Base-by-base conservation (phyloP, 2,329 filamentous ascomycete species). In the Calonectria multiphialidica region DNA sequence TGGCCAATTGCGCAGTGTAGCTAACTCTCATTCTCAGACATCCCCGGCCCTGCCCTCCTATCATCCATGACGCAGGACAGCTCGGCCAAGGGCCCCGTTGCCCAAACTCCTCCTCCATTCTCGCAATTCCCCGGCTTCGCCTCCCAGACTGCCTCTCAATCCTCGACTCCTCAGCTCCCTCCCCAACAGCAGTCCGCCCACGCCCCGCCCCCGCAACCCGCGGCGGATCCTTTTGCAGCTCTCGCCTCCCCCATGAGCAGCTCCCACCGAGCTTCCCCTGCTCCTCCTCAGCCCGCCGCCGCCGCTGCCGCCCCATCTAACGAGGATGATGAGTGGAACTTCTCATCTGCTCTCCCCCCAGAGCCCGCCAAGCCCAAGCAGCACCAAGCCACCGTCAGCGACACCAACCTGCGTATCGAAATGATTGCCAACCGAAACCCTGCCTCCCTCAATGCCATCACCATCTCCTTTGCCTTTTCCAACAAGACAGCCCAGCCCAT, bases 291-390 rank as follows among this genome's bases (percentile, higher is more conserved):
- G 21, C 77, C 65, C 5, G 66, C 84, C 2, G 75, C 80, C 13
- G 66, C 85, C 4, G 75, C 84, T 1, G 75, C 80, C 13, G 66
- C 85, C 4, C 75, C 78, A 10, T 80, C 85, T 9, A 87, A 86
- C 63, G 91, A 94, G 55, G 96, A 98, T 63, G 96, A 98, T 75
- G 96, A 98, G 80, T 98, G 96, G 96, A 94, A 92, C 28, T 98
- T 98, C 82, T 92, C 94, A 3, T 98, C 96, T 0, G 93, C 96
- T 0, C 88, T 98, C 16, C 96, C 96, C 33, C 83, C 87, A 2
- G 87, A 90, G 65, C 80, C 87, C 21, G 79, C 84, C 72, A 88
- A 91, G 40, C 91, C 92, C 1, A 88, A 85, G 65, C 89, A 91
- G 63, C 90, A 94, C 75, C 90, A 90, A 59, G 86, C 93, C 23